Conservation (phyloP, 148 eudicot genomes). For the Chenopodium quinoa region DNA sequence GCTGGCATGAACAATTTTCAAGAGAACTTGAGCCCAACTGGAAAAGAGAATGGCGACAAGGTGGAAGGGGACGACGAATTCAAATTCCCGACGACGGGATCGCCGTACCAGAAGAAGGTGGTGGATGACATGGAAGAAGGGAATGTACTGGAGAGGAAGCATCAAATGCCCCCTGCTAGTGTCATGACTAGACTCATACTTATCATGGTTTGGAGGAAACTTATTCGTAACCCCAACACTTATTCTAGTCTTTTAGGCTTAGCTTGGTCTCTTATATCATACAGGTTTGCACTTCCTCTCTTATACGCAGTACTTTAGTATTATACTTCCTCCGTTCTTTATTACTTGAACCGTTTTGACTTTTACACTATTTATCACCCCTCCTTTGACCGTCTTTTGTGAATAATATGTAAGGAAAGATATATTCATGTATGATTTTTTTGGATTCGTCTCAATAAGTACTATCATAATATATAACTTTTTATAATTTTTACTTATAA, state of each 20-base stretch:
- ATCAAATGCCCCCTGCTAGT: slow-evolving; percentile 91
- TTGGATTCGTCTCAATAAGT: too few species aligned
- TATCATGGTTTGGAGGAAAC: slow-evolving; percentile 98
- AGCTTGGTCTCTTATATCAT: slow-evolving; percentile 87
- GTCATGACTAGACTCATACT: slow-evolving; percentile 94
- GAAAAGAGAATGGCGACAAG: slow-evolving; percentile 40
- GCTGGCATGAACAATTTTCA: slow-evolving; percentile 40
- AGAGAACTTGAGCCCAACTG: slow-evolving; percentile 42
- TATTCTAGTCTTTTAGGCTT: slow-evolving; percentile 84
- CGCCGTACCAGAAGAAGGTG: slow-evolving; percentile 63
- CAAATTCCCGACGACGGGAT: slow-evolving; percentile 39
- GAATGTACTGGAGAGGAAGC: slow-evolving; percentile 39
- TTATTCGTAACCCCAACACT: slow-evolving; percentile 93
- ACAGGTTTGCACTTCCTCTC: slow-evolving; percentile 38
- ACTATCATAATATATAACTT: too few species aligned
- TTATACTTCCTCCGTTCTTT: too few species aligned
- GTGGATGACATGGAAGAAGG: slow-evolving; percentile 47
- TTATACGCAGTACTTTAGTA: too few species aligned
- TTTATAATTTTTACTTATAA: too few species aligned
- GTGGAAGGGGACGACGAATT: slow-evolving; percentile 27
- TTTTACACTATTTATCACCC: too few species aligned
- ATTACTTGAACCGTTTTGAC: too few species aligned
- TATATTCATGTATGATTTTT: too few species aligned
- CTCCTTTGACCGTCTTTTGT: too few species aligned
- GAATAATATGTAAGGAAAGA: too few species aligned